Conservation (phyloP, 176 grass and related monocot species). For the Rhynchospora pubera region DNA sequence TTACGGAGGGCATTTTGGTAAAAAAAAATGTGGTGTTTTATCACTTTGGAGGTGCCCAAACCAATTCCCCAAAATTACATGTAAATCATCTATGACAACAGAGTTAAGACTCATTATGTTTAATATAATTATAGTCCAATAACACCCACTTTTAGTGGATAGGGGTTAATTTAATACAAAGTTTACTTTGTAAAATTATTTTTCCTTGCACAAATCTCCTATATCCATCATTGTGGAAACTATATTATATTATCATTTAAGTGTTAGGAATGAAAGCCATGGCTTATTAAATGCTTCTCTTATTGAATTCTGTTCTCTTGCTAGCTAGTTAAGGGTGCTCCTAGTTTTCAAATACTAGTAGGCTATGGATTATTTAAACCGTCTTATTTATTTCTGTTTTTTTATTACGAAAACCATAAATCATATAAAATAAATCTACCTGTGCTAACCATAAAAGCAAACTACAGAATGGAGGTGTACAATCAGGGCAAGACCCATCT, state of each 20-base stretch:
- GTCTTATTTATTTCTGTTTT: neutral
- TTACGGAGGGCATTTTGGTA: no score
- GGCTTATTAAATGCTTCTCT: neutral
- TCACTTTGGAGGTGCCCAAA: no score
- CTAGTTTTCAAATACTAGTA: neutral
- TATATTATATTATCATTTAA: neutral
- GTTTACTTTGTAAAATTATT: neutral
- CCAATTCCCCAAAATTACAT: no score
- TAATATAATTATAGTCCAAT: neutral
- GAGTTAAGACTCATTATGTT: neutral
- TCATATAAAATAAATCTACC: slow-evolving; percentile 33
- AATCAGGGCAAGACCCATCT: slow-evolving; percentile 45
- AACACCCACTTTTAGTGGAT: neutral
- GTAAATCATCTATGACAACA: neutral
- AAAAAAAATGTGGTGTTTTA: no score
- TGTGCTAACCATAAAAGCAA: slow-evolving; percentile 37
- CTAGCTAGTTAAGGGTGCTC: neutral
- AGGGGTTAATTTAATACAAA: neutral
- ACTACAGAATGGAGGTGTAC: slow-evolving; percentile 32
- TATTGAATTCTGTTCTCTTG: neutral
- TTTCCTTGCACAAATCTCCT: neutral
- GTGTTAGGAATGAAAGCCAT: neutral
- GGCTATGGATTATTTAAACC: neutral
- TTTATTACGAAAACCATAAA: neutral
- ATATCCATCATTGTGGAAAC: neutral